Evolutionary conservation across 352 stramenopile genomes (phyloP), one percentile per base, ranked within the genome.

Genomic region (Phytophthora brassicae): DNA sequence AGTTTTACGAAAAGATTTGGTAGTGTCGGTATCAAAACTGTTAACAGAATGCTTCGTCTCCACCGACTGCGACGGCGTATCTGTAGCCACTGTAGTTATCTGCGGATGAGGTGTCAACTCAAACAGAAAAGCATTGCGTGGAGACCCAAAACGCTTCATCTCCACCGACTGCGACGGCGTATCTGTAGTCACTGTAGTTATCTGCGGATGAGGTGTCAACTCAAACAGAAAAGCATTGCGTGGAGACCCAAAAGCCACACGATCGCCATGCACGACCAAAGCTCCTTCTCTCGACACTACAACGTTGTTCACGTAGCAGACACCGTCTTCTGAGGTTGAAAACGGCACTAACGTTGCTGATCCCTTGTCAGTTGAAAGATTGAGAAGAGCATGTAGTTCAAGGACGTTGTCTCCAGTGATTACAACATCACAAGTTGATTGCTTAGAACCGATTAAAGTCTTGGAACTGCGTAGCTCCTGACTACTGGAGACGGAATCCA

Each of bases 321-420:
- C 38, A 23, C 75, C 75, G 35, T 53, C 66, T 1, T 70, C 41
- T 0, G 54, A 48, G 3, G 61, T 62, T 14, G 72, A 84, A 57
- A 89, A 89, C 7, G 79, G 81, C 1, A 90, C 69, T 38, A 92
- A 49, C 17, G 60, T 86, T 5, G 67, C 77, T 0, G 68, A 75
- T 2, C 63, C 50, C 19, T 78, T 69, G 28, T 78, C 62, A 20
- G 39, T 33, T 1, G 72, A 61, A 1, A 92, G 60, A 26, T 66
- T 86, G 38, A 89, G 60, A 5, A 90, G 44, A 9, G 81, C 79
- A 39, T 90, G 81, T 0, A 86, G 68, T 19, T 89, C 83, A 19
- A 86, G 56, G 20, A 88, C 66, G 16, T 70, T 69, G 1, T 60
- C 45, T 11, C 55, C 56, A 0, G 60, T 51, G 6, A 92, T 59